phyloP scores from a whole-genome alignment of 805 yeast genomes.

The Blastobotrys muscicola region DNA sequence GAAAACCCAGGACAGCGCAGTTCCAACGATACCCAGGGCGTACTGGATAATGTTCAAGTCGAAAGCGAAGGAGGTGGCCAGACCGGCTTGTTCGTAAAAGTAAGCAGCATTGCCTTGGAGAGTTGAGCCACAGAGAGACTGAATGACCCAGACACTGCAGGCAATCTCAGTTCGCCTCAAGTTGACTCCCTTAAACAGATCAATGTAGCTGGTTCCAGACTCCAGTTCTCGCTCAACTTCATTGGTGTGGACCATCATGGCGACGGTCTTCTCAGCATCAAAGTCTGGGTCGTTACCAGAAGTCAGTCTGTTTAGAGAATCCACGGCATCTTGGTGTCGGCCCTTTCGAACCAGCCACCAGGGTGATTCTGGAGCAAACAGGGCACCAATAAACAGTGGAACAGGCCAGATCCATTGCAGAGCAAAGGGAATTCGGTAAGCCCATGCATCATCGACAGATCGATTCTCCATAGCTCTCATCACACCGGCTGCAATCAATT shows the following conservation, averaged over 20 bases:
- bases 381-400: slow-evolving; percentile 11
- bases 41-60: slow-evolving; percentile 34
- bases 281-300: slow-evolving; percentile 31
- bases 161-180: slow-evolving; percentile 44
- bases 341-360: slow-evolving; percentile 42
- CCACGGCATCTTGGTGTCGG: slow-evolving; percentile 34
- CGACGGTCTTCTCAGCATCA: slow-evolving; percentile 32
- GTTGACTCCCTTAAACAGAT: slow-evolving; percentile 40
- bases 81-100: slow-evolving; percentile 18
- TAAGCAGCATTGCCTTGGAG: slow-evolving; percentile 10
- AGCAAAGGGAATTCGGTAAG: slow-evolving; percentile 13
- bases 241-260: slow-evolving; percentile 39
- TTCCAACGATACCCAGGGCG: slow-evolving; percentile 38
- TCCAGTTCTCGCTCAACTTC: slow-evolving; percentile 22
- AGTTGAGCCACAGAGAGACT: slow-evolving; percentile 19
- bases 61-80: slow-evolving; percentile 1
- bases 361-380: slow-evolving; percentile 45
- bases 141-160: slow-evolving; percentile 36
- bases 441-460: slow-evolving; percentile 1
- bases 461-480: neutral
- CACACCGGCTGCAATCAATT: slow-evolving; percentile 45
- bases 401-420: slow-evolving; percentile 15
- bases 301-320: slow-evolving; percentile 29
- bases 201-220: slow-evolving; percentile 17
- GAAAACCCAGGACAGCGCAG: slow-evolving; percentile 21